A percentile compares a stretch with the other conserved stretches of the same genome.
phyloP scores from a whole-genome alignment of 1,139 yeast genomes.

The Eremothecium cymbalariae region DNA sequence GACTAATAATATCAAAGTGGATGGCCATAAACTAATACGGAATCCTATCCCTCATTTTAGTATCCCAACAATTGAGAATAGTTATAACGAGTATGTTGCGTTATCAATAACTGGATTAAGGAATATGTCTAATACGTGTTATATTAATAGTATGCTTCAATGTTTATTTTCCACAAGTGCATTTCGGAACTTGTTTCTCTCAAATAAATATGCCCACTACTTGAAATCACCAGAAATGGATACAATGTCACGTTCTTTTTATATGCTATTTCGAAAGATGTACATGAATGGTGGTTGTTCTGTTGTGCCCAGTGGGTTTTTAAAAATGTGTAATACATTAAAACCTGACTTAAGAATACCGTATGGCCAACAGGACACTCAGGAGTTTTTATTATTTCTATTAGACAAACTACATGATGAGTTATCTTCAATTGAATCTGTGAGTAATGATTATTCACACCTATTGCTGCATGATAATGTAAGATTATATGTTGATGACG shows the following conservation, averaged over 20 bases:
- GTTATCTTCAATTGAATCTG: constrained; percentile 37
- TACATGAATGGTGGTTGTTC: constrained; percentile 49
- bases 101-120: constrained; percentile 55
- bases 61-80: constrained; percentile 35
- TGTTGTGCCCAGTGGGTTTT: constrained; percentile 57
- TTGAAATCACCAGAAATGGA: constrained; percentile 30
- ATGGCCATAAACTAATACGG: no score
- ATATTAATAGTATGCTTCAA: constrained; percentile 63
- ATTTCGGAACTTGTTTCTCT: constrained; percentile 39
- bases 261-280: constrained; percentile 42
- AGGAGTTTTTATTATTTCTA: constrained; percentile 59
- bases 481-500: constrained; percentile 31
- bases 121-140: constrained; percentile 67
- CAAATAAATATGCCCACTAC: constrained; percentile 38
- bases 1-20: no score
- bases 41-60: constrained; percentile 1
- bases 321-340: constrained; percentile 44
- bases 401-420: constrained; percentile 68
- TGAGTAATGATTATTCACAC: constrained; percentile 34
- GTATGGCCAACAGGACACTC: constrained; percentile 70
- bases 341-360: constrained; percentile 65
- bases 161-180: constrained; percentile 47
- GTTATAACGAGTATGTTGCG: constrained; percentile 36
- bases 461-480: constrained; percentile 33
- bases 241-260: constrained; percentile 41